These are phyloP conservation scores for Ascomycota sp. DNA, from an alignment of 2,329 filamentous ascomycete species.

Conservation along the genomic window DNA sequence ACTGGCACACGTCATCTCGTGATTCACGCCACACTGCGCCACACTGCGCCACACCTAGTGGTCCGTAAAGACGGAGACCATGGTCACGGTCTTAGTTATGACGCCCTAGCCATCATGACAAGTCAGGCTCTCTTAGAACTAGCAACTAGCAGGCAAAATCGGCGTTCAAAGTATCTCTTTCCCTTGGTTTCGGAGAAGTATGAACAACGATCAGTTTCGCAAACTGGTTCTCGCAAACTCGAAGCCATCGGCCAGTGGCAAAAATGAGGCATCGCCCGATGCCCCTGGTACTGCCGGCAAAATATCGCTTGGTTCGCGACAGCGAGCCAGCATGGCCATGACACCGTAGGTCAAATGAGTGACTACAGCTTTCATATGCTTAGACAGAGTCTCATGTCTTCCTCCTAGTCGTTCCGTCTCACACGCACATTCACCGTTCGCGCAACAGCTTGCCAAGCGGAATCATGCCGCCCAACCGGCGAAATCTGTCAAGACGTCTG, in stretches of 20 bases:
- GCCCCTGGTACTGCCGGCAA: conserved; percentile 11
- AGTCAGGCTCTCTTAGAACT: background rate
- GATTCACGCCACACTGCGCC: background rate
- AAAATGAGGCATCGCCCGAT: conserved; percentile 22
- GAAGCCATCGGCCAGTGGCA: conserved; percentile 16
- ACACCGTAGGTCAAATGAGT: conserved; percentile 43
- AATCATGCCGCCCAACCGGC: conserved; percentile 29
- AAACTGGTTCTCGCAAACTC: conserved; percentile 41
- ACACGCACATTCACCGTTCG: conserved; percentile 43
- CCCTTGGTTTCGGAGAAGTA: conserved; percentile 14
- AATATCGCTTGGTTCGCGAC: conserved; percentile 48
- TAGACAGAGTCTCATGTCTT: conserved; percentile 5
- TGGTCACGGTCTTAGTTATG: background rate
- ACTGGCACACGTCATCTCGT: conserved; percentile 1
- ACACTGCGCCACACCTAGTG: background rate
- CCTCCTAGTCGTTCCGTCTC: conserved; percentile 36
- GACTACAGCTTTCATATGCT: background rate
- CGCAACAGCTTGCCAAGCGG: conserved; percentile 60
- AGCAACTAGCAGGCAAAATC: background rate
- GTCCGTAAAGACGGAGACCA: no score
- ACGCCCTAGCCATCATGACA: background rate
- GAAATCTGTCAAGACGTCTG: conserved; percentile 58
- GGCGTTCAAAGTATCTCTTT: no score
- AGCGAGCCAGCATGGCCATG: conserved; percentile 72
- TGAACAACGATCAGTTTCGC: conserved; percentile 94